phyloP scores from a whole-genome alignment of 2,329 filamentous ascomycete genomes.

The Fusarium irregulare region DNA sequence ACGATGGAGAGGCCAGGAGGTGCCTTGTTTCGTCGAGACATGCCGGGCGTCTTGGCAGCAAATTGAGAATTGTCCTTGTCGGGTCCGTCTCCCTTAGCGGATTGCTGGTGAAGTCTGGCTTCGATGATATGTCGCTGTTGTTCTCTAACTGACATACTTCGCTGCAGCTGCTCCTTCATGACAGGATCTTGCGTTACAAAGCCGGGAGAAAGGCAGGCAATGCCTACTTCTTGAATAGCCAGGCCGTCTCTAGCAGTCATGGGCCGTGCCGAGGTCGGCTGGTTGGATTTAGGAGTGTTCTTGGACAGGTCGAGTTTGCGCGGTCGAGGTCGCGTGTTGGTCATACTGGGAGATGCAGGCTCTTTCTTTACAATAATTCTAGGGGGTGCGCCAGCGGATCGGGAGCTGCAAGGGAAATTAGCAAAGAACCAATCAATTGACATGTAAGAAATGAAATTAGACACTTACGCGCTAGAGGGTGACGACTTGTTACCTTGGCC shows the following conservation, averaged over 20 bases:
- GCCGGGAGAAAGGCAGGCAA: constrained; percentile 93
- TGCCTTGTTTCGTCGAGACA: constrained; percentile 79
- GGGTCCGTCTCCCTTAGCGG: constrained; percentile 78
- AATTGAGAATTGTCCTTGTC: constrained; percentile 67
- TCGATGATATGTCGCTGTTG: constrained; percentile 97
- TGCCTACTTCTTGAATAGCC: constrained; percentile 89
- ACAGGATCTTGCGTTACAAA: constrained; percentile 97
- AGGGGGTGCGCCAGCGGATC: constrained; percentile 61
- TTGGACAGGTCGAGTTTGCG: constrained; percentile 82
- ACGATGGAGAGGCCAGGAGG: constrained; percentile 94
- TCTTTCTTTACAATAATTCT: constrained; percentile 98
- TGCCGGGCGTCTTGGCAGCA: constrained; percentile 76
- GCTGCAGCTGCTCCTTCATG: constrained; percentile 94
- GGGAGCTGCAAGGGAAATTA: constrained; percentile 28
- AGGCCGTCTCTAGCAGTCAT: constrained; percentile 83
- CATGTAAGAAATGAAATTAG: not conserved
- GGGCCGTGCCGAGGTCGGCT: constrained; percentile 73
- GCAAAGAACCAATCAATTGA: constrained; percentile 19
- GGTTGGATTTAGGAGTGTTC: constrained; percentile 64
- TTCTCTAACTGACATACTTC: constrained; percentile 92
- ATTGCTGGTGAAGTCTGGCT: constrained; percentile 86
- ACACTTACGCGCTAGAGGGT: constrained; percentile 69
- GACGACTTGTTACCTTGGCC: constrained; percentile 62
- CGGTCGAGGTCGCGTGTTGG: constrained; percentile 78
- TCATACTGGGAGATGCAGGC: constrained; percentile 85